Evolutionary conservation across 495 filamentous ascomycete species (phyloP), one percentile per base, ranked within the genome.

Genomic region (Neurospora africana): DNA sequence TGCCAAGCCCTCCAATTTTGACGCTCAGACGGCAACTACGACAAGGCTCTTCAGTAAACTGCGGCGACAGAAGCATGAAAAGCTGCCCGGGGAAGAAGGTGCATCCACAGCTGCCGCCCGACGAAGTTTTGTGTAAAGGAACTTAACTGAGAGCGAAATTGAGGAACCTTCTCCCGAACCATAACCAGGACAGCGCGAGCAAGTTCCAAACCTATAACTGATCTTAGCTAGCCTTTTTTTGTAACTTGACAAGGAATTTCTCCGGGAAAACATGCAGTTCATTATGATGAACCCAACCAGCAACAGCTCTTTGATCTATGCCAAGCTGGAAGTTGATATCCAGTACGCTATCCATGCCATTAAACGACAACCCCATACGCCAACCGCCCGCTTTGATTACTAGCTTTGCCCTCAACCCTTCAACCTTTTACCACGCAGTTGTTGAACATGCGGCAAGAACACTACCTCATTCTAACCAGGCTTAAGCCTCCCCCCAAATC

Each of bases 401-500:
- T n/a, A n/a, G 69, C 69, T 61, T 53, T 61, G 30, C 70, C 30
- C 33, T 37, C 9, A 15, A 23, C 1, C 5, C 38, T 33, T 1
- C 1, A 33, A 33, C 27, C 27, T 8, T 19, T 19, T 33, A 17
- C 27, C 53, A 33, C 11, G 19, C 6, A 27, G 13, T 61, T 33
- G 27, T 61, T 61, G 53, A 33, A 61, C 27, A 61, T 61, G 53
- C 53, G 53, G 53, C 27, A 61, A 61, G 53, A 33, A 38, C 33
- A 61, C 5, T 27, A 27, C 0, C 21, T 27, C 21, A 13, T 27
- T 53, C 0, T 44, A 19, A 44, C 7, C 8, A 7, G 6, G 4
- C 36, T 36, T 36, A n/a, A 30, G 86, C 82, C 86, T 93, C 86
- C 67, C 87, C 88, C 75, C 90, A 92, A 76, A 92, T 87, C 77